Evolutionary conservation across 2,329 filamentous ascomycete species (phyloP).

Genomic region (Coleophoma crateriformis): DNA sequence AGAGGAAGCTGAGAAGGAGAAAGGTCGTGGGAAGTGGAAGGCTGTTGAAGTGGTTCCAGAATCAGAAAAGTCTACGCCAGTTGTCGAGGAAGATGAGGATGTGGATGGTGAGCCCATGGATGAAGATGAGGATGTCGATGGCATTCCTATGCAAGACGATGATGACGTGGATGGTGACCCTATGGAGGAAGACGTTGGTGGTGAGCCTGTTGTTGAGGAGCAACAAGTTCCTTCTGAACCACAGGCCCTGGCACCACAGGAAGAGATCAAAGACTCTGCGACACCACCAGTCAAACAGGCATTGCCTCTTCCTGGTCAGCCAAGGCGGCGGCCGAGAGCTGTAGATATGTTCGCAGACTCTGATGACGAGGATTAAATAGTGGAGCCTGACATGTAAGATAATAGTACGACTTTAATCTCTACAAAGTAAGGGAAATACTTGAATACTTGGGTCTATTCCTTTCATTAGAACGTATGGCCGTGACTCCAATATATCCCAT

Average conservation of each 20-base stretch:
- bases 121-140: constrained; percentile 32
- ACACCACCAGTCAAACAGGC: background rate
- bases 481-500: too few relatives aligned
- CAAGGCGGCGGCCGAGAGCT: constrained; percentile 50
- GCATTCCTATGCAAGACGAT: constrained; percentile 20
- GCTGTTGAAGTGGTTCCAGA: constrained; percentile 27
- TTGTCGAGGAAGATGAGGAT: constrained; percentile 39
- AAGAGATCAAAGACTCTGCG: constrained; percentile 2
- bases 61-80: constrained; percentile 35
- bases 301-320: constrained; percentile 10
- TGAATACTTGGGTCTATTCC: background rate
- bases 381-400: too few relatives aligned
- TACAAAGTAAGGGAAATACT: background rate
- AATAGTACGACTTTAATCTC: background rate
- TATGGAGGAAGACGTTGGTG: constrained; percentile 41
- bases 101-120: constrained; percentile 33
- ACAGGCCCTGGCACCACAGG: constrained; percentile 12
- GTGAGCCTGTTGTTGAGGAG: constrained; percentile 37
- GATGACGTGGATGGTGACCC: constrained; percentile 33
- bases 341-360: constrained; percentile 87
- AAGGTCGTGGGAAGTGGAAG: constrained; percentile 27
- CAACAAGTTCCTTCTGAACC: constrained; percentile 16
- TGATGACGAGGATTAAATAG: constrained; percentile 36
- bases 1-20: constrained; percentile 25
- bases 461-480: background rate